Evolutionary conservation across 2,329 filamentous ascomycete genomes (phyloP).

Genomic region (Paracoccidioides brasiliensis): DNA sequence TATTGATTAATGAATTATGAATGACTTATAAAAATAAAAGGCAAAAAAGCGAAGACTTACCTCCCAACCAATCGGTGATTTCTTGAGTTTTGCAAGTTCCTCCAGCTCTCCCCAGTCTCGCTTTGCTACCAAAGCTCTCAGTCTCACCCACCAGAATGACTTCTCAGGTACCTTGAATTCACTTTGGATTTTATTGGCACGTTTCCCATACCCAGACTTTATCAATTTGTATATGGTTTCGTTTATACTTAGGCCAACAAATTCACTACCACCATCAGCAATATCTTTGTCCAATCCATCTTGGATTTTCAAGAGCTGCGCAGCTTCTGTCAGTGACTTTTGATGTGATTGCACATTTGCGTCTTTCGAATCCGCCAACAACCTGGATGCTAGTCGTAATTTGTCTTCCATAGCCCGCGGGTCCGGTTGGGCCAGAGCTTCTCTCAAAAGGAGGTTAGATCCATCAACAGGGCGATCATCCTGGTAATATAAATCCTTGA

Average conservation of each 20-base stretch:
- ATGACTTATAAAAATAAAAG: neutral
- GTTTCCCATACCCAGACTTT: conserved; percentile 64
- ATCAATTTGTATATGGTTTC: conserved; percentile 87
- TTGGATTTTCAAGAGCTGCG: conserved; percentile 69
- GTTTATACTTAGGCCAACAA: conserved; percentile 74
- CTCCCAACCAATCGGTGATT: conserved; percentile 94
- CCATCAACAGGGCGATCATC: conserved; percentile 85
- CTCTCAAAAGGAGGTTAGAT: conserved; percentile 71
- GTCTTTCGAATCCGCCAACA: conserved; percentile 75
- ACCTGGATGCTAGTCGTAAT: conserved; percentile 68
- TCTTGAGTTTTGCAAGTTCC: conserved; percentile 59
- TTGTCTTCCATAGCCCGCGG: conserved; percentile 65
- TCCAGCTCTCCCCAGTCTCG: conserved; percentile 89
- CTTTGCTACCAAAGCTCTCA: conserved; percentile 78
- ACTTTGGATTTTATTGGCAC: conserved; percentile 73
- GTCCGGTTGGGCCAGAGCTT: conserved; percentile 63
- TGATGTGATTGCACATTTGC: conserved; percentile 52
- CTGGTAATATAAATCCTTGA: conserved; percentile 96
- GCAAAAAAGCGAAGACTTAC: conserved; percentile 36
- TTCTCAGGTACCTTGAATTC: conserved; percentile 92
- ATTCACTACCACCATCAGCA: conserved; percentile 46
- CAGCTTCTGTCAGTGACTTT: conserved; percentile 64
- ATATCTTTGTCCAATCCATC: conserved; percentile 77
- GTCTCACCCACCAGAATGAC: conserved; percentile 72
- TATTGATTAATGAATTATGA: neutral